Conservation (phyloP, 2,329 filamentous ascomycete species). For the Cytospora mali region DNA sequence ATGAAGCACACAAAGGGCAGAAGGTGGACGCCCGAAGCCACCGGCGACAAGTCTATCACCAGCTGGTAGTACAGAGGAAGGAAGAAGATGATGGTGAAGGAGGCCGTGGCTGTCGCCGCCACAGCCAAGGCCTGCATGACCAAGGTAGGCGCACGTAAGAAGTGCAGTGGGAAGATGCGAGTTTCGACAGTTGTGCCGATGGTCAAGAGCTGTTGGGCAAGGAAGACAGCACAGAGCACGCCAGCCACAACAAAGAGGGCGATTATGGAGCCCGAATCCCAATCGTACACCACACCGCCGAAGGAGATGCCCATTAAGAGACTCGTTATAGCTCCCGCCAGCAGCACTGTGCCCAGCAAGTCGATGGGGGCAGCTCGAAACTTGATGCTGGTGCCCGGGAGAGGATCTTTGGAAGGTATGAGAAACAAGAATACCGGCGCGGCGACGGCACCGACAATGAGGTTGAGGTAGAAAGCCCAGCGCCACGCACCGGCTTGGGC, state of each 20-base stretch:
- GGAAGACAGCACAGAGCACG: slow-evolving; percentile 3
- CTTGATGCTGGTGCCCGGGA: background rate
- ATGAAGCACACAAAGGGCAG: slow-evolving; percentile 41
- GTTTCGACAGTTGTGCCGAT: background rate
- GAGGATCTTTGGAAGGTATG: background rate
- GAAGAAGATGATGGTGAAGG: slow-evolving; percentile 44
- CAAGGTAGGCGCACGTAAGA: background rate
- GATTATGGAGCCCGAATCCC: slow-evolving; percentile 24
- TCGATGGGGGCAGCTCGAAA: slow-evolving; percentile 6
- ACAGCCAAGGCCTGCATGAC: background rate
- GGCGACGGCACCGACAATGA: slow-evolving; percentile 9
- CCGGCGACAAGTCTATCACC: slow-evolving; percentile 42
- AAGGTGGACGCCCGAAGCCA: slow-evolving; percentile 44
- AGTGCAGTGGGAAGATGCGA: slow-evolving; percentile 1
- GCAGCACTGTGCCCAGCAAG: slow-evolving; percentile 12
- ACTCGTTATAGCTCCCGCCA: slow-evolving; percentile 8
- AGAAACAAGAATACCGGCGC: slow-evolving; percentile 7
- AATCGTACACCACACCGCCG: slow-evolving; percentile 16
- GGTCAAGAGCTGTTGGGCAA: background rate
- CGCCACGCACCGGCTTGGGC: slow-evolving; percentile 9
- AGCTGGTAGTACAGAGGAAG: slow-evolving; percentile 56
- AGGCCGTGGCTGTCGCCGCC: background rate
- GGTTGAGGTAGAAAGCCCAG: slow-evolving; percentile 23
- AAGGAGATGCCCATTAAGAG: slow-evolving; percentile 16
- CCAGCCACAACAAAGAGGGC: slow-evolving; percentile 26